phyloP scores from a whole-genome alignment of 2,329 filamentous ascomycete species.

The Fusarium avenaceum region DNA sequence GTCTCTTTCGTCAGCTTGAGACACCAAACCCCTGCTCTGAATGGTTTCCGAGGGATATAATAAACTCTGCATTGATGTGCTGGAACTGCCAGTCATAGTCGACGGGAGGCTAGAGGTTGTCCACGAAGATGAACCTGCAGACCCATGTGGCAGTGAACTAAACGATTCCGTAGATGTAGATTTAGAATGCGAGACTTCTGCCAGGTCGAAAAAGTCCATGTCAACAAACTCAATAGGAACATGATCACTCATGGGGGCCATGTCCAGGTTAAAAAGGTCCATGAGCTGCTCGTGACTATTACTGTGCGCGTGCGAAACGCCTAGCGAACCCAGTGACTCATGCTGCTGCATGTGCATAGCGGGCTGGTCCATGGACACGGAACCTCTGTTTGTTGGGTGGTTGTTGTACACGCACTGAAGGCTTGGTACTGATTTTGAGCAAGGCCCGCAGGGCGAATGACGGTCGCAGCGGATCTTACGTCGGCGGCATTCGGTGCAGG shows the following conservation, averaged over 20 bases:
- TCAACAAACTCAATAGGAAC: constrained; percentile 3
- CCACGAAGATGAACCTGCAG: background rate
- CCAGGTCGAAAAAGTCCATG: constrained; percentile 2
- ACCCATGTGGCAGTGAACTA: background rate
- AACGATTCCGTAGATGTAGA: constrained; percentile 1
- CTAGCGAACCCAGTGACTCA: background rate
- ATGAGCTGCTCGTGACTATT: background rate
- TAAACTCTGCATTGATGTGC: background rate
- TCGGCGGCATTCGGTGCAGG: constrained; percentile 12
- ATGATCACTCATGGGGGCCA: background rate
- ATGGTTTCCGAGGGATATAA: no score
- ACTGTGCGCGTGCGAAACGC: background rate
- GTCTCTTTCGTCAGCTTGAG: background rate
- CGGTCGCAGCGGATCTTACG: constrained; percentile 19
- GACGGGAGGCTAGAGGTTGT: background rate
- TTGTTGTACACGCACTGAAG: constrained; percentile 17
- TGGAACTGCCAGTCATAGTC: constrained; percentile 4
- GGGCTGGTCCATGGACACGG: background rate
- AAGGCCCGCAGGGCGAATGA: constrained; percentile 12
- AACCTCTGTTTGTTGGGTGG: constrained; percentile 1
- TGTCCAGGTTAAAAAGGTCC: constrained; percentile 8
- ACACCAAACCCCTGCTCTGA: background rate
- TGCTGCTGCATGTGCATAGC: constrained; percentile 7
- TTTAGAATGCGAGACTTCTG: background rate
- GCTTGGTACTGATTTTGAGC: constrained; percentile 13